Evolutionary conservation across 768 basidiomycete species (phyloP), one percentile per base, ranked within the genome.

Genomic region (Termitomyces sp.): DNA sequence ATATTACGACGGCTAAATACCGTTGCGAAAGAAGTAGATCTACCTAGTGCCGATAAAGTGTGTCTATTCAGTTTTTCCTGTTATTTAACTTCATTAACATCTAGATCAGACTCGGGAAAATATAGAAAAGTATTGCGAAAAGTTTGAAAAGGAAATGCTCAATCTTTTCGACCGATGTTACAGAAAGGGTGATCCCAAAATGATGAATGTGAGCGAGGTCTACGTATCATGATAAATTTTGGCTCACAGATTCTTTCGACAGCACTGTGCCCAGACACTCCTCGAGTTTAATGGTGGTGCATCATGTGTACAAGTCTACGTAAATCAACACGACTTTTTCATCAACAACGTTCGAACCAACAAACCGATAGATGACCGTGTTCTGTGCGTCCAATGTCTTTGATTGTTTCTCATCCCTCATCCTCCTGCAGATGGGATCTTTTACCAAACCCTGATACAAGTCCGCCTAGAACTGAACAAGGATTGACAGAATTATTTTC

Each of bases 281-380:
- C 81, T 97, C 16, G 97, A 98, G 69, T 99, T 99, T 74, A 99
- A 99, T 60, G 97, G 97, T 6, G 97, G 97, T 9, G 77, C 90
- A 41, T 96, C 94, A 0, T 98, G 97, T 65, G 90, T 99, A 5
- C 95, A 98, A 70, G 92, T 98, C 12, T 99, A 98, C 64, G 97
- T 99, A 52, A 99, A 98, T 64, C 97, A 99, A 67, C 97, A 99
- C 63, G 97, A 98, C 68, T 99, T 99, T 77, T 99, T 99, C 78
- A 98, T 98, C 68, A 95, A 95, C 66, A 84, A 91, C 51, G 85
- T 92, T 36, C 85, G 88, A 33, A 87, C 86, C 50, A 76, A 76
- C 31, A 78, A 79, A 56, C 71, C 79, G 13, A 70, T 73, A 38
- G 76, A 82, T 31, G 85, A 87, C 62, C 75, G 75, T n/a, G 48